Conservation (phyloP, 805 yeast species). For the Saccharomyces mikatae region DNA sequence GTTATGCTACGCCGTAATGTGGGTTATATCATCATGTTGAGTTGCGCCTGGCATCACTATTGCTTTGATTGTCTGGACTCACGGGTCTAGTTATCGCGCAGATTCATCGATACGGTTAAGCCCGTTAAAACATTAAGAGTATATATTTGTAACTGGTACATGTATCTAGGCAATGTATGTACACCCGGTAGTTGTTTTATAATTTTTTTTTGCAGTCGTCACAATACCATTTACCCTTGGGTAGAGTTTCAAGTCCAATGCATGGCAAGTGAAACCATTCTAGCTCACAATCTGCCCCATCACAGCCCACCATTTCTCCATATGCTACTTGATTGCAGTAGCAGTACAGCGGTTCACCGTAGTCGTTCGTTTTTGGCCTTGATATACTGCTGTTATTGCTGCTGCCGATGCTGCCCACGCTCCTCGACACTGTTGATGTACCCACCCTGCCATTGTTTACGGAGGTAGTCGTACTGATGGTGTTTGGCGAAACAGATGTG, state of each 20-base stretch:
- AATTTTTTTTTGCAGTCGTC: conserved; percentile 44
- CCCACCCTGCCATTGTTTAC: conserved; percentile 1
- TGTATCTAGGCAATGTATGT: background rate
- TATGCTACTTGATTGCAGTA: conserved; percentile 95
- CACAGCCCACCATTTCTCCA: conserved; percentile 99
- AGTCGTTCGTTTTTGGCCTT: conserved; percentile 24
- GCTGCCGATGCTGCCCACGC: conserved; percentile 4
- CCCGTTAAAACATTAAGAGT: background rate
- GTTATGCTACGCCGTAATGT: background rate
- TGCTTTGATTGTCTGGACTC: background rate
- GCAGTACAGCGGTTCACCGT: conserved; percentile 79
- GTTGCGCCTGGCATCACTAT: background rate
- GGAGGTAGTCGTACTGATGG: conserved; percentile 1
- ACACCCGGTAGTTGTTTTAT: background rate
- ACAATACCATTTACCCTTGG: conserved; percentile 80
- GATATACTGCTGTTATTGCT: conserved; percentile 8
- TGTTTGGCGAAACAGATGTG: background rate
- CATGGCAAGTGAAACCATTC: conserved; percentile 97
- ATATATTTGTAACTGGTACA: background rate
- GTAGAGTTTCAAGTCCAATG: conserved; percentile 77
- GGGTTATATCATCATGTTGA: background rate
- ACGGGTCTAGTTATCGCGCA: background rate
- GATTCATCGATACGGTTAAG: background rate
- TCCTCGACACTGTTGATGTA: conserved; percentile 3
- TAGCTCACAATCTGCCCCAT: conserved; percentile 81